Evolutionary conservation across 2,329 filamentous ascomycete species (phyloP), one percentile per base, ranked within the genome.

Genomic region (Aureobasidium melanogenum): DNA sequence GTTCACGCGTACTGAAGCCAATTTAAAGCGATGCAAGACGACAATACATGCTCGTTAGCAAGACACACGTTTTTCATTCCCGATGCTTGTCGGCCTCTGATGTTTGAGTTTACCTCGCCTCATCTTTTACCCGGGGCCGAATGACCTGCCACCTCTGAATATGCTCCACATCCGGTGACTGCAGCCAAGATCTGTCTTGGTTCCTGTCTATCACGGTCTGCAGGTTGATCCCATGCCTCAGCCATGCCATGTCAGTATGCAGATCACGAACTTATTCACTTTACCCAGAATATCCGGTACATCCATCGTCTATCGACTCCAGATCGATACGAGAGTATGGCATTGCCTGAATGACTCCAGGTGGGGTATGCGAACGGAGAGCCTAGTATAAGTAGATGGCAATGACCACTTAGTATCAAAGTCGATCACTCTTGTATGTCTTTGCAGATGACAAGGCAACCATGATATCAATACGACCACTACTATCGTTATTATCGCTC

Each of bases 241-340:
- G 43, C 52, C 52, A 22, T 28, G 8, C n/a, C 28, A 55, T 44
- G 34, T 26, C 52, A 22, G 38, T 44, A 19, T 38, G 52, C 43
- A 55, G 52, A 55, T 55, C 52, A 55, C 28, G 10, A 44, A 19
- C 39, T 55, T 22, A 17, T 17, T 44, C 54, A 46, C 32, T 57
- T 57, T 57, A 57, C 17, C 54, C 54, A 57, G 39, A 46, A 46
- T 57, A 57, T 5, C 54, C 54, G 54, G 54, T 28, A 55, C 28
- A 44, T 17, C 52, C 52, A 55, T 55, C 52, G 38, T 55, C 52
- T 55, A 55, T 24, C 28, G 22, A 38, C 52, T 55, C 38, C 4
- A 55, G 51, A 55, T 43, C 26, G 24, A 44, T 44, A 34, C 52
- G 52, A 55, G 30, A 47, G 44, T 43, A 36, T 47, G 41, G 26